Conservation (phyloP, 129 eudicot genomes). For the Kitagawia praeruptora region DNA sequence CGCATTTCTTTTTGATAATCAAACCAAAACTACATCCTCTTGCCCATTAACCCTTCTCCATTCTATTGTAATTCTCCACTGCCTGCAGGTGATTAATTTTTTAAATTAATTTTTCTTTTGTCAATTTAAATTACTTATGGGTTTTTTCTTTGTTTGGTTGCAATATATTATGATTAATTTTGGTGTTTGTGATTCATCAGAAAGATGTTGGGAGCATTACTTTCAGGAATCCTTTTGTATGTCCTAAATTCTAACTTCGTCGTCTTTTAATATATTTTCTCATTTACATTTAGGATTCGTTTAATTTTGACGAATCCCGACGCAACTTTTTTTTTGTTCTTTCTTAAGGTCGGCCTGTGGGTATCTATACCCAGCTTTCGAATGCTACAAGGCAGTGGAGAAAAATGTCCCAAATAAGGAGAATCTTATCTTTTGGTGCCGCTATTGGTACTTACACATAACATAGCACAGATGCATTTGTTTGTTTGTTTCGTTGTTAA, state of each 20-base stretch:
- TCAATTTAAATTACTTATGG: not conserved
- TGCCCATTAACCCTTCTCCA: not conserved
- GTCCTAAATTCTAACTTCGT: not conserved
- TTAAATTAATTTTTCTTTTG: not conserved
- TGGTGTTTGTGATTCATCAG: not conserved
- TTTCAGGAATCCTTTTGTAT: conserved; percentile 22
- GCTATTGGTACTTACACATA: conserved; percentile 20
- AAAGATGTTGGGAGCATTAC: conserved; percentile 21
- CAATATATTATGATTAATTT: not conserved
- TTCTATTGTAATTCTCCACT: conserved; percentile 1
- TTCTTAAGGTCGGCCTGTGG: conserved; percentile 24
- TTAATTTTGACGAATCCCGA: not conserved
- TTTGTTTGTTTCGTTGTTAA: too few species aligned
- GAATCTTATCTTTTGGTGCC: conserved; percentile 32
- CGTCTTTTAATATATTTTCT: not conserved
- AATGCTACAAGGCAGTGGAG: conserved; percentile 37
- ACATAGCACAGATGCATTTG: not conserved
- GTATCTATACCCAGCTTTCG: conserved; percentile 33
- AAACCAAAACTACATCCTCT: not conserved
- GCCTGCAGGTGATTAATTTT: not conserved
- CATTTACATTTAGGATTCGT: not conserved
- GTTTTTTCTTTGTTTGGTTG: not conserved
- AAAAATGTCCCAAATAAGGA: conserved; percentile 16
- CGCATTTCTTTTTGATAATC: not conserved
- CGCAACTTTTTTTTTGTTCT: not conserved